A percentile compares a stretch with the other conserved stretches of the same genome.
phyloP scores from a whole-genome alignment of 768 basidiomycete genomes.

The Dentipellis sp. region DNA sequence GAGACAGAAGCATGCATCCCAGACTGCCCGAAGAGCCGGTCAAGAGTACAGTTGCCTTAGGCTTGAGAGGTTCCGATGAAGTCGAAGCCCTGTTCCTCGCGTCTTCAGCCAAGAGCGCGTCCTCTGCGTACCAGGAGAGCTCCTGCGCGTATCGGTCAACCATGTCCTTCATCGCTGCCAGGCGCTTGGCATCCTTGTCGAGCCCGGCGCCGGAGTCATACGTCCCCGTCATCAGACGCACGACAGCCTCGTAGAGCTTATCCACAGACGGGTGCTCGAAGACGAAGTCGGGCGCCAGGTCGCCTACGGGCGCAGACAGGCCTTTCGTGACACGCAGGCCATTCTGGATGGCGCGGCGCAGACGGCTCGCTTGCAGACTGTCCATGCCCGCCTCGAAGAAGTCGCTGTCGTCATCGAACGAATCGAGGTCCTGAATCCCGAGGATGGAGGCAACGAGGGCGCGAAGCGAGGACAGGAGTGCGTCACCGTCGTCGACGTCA shows the following conservation, averaged over 20 bases:
- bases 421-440: slow-evolving; percentile 9
- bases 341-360: slow-evolving; percentile 18
- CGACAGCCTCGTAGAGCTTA: neutral
- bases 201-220: neutral
- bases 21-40: slow-evolving; percentile 32
- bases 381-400: slow-evolving; percentile 35
- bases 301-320: neutral
- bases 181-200: neutral
- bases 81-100: neutral
- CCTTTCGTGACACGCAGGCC: neutral
- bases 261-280: slow-evolving; percentile 4
- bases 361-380: slow-evolving; percentile 28
- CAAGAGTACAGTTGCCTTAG: slow-evolving; percentile 22
- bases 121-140: neutral
- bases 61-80: neutral
- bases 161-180: slow-evolving; percentile 4
- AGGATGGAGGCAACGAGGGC: slow-evolving; percentile 16
- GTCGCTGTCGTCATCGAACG: slow-evolving; percentile 18
- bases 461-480: slow-evolving; percentile 15
- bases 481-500: slow-evolving; percentile 8
- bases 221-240: neutral
- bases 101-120: neutral
- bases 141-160: neutral
- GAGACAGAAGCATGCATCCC: slow-evolving; percentile 25
- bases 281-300: slow-evolving; percentile 3